Conservation (phyloP, 495 filamentous ascomycete species). For the Poronia punctata region DNA sequence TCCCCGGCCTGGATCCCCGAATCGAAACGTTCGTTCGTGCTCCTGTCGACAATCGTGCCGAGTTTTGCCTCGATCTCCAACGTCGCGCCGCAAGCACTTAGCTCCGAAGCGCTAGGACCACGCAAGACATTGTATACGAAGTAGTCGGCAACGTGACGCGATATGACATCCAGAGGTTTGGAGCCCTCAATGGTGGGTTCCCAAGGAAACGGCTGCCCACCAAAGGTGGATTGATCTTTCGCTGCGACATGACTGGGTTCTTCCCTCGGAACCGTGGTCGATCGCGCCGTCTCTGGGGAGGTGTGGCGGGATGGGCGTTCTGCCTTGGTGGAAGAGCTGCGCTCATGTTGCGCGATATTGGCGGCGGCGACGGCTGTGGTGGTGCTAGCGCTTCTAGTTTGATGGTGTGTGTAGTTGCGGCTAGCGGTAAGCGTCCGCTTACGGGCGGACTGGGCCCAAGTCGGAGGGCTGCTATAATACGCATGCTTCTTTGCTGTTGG, state of each 20-base stretch:
- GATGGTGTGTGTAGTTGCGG: slow-evolving; percentile 32
- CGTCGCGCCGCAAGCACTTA: slow-evolving; percentile 51
- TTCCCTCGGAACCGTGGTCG: slow-evolving; percentile 20
- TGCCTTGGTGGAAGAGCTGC: slow-evolving; percentile 17
- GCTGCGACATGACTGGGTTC: slow-evolving; percentile 8
- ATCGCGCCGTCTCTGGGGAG: slow-evolving; percentile 39
- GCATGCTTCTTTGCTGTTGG: slow-evolving; percentile 32
- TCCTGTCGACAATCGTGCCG: slow-evolving; percentile 67
- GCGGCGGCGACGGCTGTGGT: slow-evolving; percentile 17
- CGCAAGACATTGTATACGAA: slow-evolving; percentile 61
- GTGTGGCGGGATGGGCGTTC: slow-evolving; percentile 39
- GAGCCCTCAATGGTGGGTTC: slow-evolving; percentile 63
- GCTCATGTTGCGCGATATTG: slow-evolving; percentile 31
- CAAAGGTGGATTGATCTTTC: slow-evolving; percentile 15
- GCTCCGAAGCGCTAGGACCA: slow-evolving; percentile 48
- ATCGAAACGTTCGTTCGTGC: slow-evolving; percentile 56
- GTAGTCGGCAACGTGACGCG: slow-evolving; percentile 64
- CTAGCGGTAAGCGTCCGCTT: slow-evolving; percentile 18
- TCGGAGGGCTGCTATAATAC: slow-evolving; percentile 29
- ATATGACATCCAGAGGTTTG: slow-evolving; percentile 61
- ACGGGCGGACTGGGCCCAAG: slow-evolving; percentile 36
- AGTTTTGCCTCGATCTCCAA: slow-evolving; percentile 91
- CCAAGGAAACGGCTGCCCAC: slow-evolving; percentile 47
- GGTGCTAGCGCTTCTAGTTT: slow-evolving; percentile 24
- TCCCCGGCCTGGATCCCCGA: slow-evolving; percentile 57